A percentile compares a stretch with the other conserved stretches of the same genome.
Evolutionary conservation across 495 filamentous ascomycete genomes (phyloP).

Genomic region (Penicillium turbatum): DNA sequence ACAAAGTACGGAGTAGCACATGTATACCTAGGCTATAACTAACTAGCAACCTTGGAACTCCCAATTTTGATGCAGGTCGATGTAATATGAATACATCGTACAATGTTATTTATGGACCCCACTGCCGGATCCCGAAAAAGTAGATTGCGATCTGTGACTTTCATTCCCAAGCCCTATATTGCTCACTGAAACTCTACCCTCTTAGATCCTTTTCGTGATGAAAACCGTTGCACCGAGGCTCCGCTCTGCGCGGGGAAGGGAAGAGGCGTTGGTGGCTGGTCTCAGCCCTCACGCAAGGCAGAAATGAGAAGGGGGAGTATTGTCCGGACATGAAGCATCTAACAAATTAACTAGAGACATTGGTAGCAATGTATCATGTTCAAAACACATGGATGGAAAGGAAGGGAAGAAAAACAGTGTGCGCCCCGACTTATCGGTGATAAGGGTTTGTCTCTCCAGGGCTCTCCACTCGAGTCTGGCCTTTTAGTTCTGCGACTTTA

Average conservation of each 20-base stretch:
- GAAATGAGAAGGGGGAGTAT: background rate
- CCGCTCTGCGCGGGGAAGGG: slow-evolving; percentile 5
- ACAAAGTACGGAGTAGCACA: background rate
- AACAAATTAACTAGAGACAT: background rate
- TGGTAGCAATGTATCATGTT: background rate
- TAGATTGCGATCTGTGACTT: slow-evolving; percentile 4
- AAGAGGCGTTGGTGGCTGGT: slow-evolving; percentile 8
- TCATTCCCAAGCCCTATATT: slow-evolving; percentile 1
- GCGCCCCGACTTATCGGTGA: background rate
- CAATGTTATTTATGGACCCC: slow-evolving; percentile 5
- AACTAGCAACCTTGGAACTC: too few relatives aligned
- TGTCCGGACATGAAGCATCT: background rate
- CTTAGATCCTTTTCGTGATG: background rate
- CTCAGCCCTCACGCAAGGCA: slow-evolving; percentile 5
- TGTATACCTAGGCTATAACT: too few relatives aligned
- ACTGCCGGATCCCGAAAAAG: slow-evolving; percentile 1
- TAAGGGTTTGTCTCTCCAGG: slow-evolving; percentile 2
- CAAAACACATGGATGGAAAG: too few relatives aligned
- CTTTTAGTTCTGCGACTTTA: background rate
- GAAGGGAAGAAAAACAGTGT: background rate
- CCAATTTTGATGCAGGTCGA: too few relatives aligned
- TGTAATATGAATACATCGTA: background rate
- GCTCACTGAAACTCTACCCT: background rate
- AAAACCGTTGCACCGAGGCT: slow-evolving; percentile 13
- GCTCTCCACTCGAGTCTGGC: background rate